Conservation (phyloP, 805 yeast species). For the Kurtzmaniella cleridarum region DNA sequence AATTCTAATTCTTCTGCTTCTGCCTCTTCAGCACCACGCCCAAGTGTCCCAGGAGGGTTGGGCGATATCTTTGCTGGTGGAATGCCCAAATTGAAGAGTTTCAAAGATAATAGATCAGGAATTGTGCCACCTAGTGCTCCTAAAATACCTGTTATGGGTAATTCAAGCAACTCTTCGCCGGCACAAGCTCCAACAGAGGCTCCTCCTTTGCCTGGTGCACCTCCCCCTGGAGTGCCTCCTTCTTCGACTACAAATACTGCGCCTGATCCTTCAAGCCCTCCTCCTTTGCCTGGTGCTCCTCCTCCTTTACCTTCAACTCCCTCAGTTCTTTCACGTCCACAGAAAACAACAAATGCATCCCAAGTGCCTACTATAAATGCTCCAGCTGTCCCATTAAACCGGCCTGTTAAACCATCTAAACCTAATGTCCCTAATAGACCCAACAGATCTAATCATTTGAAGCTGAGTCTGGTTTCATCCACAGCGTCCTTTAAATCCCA, state of each 20-base stretch:
- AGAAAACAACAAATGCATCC: constrained; percentile 1
- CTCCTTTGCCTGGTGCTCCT: background rate
- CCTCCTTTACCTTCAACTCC: constrained; percentile 1
- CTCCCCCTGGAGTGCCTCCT: constrained; percentile 13
- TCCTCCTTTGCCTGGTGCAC: constrained; percentile 13
- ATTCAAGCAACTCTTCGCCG: background rate
- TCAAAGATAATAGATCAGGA: constrained; percentile 31
- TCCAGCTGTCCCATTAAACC: no score
- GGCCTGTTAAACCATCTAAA: constrained; percentile 5
- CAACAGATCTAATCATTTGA: constrained; percentile 31
- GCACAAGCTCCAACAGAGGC: constrained; percentile 4
- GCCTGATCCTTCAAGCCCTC: constrained; percentile 10
- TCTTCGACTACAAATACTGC: constrained; percentile 13
- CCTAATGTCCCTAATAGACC: constrained; percentile 38
- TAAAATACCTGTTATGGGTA: constrained; percentile 19
- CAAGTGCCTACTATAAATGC: constrained; percentile 1
- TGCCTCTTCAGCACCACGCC: constrained; percentile 14
- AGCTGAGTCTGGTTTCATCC: constrained; percentile 17
- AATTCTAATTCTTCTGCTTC: constrained; percentile 11
- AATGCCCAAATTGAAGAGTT: constrained; percentile 59
- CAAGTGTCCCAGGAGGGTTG: constrained; percentile 31
- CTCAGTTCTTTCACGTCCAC: background rate
- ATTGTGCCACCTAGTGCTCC: constrained; percentile 36
- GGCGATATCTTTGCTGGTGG: constrained; percentile 77
- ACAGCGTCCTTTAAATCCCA: constrained; percentile 10